Evolutionary conservation across 2,329 filamentous ascomycete species (phyloP).

Genomic region (Phaeosphaeriaceae sp.): DNA sequence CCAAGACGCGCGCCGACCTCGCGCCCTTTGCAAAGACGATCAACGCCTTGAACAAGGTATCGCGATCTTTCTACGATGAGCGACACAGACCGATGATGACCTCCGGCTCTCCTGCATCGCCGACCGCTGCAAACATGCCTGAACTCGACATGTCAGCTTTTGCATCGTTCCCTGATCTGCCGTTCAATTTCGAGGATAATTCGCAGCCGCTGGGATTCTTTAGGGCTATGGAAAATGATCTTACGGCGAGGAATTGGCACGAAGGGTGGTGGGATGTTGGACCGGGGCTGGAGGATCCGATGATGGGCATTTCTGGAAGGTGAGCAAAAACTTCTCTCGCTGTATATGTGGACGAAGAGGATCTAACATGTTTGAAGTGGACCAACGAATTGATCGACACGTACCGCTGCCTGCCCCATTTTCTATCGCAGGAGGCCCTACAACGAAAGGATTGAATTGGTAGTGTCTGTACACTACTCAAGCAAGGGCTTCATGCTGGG

Average conservation of each 20-base stretch:
- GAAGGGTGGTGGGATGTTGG: constrained; percentile 36
- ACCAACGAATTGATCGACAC: too few relatives aligned
- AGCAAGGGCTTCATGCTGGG: too few relatives aligned
- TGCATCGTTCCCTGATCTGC: constrained; percentile 23
- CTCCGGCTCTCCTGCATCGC: background rate
- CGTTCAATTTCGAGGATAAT: constrained; percentile 22
- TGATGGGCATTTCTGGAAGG: background rate
- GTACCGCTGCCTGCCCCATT: too few relatives aligned
- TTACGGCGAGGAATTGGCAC: constrained; percentile 38
- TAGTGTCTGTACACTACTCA: too few relatives aligned
- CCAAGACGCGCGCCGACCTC: constrained; percentile 19
- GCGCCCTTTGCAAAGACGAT: constrained; percentile 34
- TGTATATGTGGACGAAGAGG: background rate
- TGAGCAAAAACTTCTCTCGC: background rate
- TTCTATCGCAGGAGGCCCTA: too few relatives aligned
- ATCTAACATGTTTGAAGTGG: too few relatives aligned
- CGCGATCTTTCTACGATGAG: constrained; percentile 32
- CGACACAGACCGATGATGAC: constrained; percentile 8
- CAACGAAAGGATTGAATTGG: too few relatives aligned
- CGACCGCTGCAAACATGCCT: constrained; percentile 9
- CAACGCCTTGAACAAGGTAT: constrained; percentile 38
- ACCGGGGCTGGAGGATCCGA: constrained; percentile 5
- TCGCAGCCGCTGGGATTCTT: constrained; percentile 35
- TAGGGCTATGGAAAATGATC: constrained; percentile 38
- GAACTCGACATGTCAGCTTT: constrained; percentile 26